Conservation (phyloP, 1,284 basidiomycete genomes). For the Stygiomarasmius scandens region DNA sequence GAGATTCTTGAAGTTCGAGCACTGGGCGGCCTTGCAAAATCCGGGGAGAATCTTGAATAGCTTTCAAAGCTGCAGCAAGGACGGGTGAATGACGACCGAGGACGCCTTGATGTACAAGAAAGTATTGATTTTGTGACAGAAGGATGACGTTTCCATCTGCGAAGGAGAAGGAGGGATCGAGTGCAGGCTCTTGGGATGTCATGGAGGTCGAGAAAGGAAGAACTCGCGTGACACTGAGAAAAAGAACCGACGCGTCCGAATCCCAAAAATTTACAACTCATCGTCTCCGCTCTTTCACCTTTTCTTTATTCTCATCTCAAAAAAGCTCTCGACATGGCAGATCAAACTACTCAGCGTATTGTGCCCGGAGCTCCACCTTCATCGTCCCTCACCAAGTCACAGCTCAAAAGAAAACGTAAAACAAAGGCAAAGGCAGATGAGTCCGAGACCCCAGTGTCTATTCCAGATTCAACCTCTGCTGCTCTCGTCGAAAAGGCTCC, state of each 20-base stretch:
- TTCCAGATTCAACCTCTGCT: conserved; percentile 51
- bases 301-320: conserved; percentile 13
- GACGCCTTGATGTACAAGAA: conserved; percentile 68
- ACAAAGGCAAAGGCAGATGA: conserved; percentile 45
- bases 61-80: conserved; percentile 40
- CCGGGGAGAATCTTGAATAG: conserved; percentile 25
- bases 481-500: conserved; percentile 54
- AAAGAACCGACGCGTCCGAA: conserved; percentile 31
- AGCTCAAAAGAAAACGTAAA: conserved; percentile 70
- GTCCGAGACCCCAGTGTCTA: conserved; percentile 30
- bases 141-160: conserved; percentile 68
- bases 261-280: neutral
- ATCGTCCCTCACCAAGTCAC: conserved; percentile 55
- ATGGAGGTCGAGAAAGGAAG: neutral
- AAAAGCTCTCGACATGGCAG: conserved; percentile 45
- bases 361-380: conserved; percentile 77
- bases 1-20: conserved; percentile 62
- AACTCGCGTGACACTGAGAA: neutral
- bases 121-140: conserved; percentile 56
- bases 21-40: conserved; percentile 60
- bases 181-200: neutral
- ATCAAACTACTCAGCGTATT: conserved; percentile 49
- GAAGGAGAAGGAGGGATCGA: conserved; percentile 56
- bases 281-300: conserved; percentile 15
- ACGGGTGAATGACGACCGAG: conserved; percentile 61